Base-by-base conservation (phyloP, 2,329 filamentous ascomycete species). In the Aphanoascus verrucosus region DNA sequence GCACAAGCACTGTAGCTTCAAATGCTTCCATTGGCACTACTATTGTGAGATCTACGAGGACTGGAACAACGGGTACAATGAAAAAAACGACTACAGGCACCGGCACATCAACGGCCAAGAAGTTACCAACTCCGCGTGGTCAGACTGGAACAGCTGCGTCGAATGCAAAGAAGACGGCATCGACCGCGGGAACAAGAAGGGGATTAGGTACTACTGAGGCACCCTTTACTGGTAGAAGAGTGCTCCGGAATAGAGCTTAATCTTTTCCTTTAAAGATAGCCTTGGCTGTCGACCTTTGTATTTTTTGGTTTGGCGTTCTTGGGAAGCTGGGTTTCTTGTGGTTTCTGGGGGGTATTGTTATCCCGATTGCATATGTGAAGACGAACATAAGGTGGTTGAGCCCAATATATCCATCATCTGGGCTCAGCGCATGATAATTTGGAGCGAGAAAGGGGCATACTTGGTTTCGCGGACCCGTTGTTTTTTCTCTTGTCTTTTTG, bases 231-330 rank as follows among this genome's bases (percentile, higher is more conserved):
- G 66, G 67, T 17, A 67, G 67, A 32, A 64, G 72, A 49, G 66
- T 69, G 11, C 59, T 74, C 55, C 69, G 72, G 44, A 74, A 71
- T 58, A 65, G 69, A 15, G 65, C 62, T 20, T 71, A 19, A 35
- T 45, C 12, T 44, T 19, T 65, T 58, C 45, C 8, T 17, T 12
- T 34, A 14, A 1, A 14, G 23, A n/a, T 19, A 17, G 9, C 43
- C 31, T 47, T 52, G 43, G 43, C 5, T 48, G 20, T 31, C 12
- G 1, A n/a, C 14, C 34, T 32, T n/a, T 17, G 3, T 46, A n/a
- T 5, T 19, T 23, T 31, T 17, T 15, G n/a, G 43, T 7, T 8
- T 17, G 7, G 31, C 31, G 20, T 19, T 38, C 46, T 45, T 14
- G 17, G 46, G 28, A 5, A 5, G 20, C n/a, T 31, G n/a, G 28